These are phyloP conservation scores for Paraconiothyrium sp. DNA, from an alignment of 2,329 filamentous ascomycete species.

Conservation along the genomic window DNA sequence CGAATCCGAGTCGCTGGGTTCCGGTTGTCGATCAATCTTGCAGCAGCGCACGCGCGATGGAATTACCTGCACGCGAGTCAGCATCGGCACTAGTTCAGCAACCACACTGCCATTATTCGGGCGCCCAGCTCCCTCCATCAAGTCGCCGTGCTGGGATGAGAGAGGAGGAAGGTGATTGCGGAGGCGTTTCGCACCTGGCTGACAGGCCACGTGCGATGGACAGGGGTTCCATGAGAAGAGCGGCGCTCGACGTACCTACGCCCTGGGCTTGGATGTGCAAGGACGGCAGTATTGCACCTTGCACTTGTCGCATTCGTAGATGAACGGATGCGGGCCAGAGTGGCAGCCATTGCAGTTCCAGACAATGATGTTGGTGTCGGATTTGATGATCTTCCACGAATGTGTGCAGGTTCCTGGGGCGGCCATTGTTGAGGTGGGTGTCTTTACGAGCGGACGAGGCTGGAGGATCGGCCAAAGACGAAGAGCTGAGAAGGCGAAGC, in stretches of 20 bases:
- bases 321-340: conserved; percentile 60
- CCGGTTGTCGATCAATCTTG: conserved; percentile 27
- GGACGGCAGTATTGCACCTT: conserved; percentile 61
- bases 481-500: neutral
- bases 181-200: conserved; percentile 13
- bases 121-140: neutral
- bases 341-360: conserved; percentile 64
- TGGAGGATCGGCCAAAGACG: neutral
- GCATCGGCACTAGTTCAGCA: conserved; percentile 7
- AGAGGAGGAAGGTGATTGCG: neutral
- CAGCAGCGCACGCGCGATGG: conserved; percentile 23
- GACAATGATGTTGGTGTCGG: conserved; percentile 60
- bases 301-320: conserved; percentile 61
- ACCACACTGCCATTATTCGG: neutral
- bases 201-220: conserved; percentile 20
- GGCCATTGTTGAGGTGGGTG: conserved; percentile 50
- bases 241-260: conserved; percentile 40
- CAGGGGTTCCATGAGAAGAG: conserved; percentile 7
- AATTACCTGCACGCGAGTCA: conserved; percentile 31
- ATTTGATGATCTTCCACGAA: conserved; percentile 61
- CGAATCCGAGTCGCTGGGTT: conserved; percentile 28
- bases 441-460: conserved; percentile 20
- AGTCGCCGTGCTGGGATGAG: conserved; percentile 1
- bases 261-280: conserved; percentile 58
- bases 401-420: conserved; percentile 59